Base-by-base conservation (phyloP, 106 monocot genomes). In the Dendrobium officinale region DNA sequence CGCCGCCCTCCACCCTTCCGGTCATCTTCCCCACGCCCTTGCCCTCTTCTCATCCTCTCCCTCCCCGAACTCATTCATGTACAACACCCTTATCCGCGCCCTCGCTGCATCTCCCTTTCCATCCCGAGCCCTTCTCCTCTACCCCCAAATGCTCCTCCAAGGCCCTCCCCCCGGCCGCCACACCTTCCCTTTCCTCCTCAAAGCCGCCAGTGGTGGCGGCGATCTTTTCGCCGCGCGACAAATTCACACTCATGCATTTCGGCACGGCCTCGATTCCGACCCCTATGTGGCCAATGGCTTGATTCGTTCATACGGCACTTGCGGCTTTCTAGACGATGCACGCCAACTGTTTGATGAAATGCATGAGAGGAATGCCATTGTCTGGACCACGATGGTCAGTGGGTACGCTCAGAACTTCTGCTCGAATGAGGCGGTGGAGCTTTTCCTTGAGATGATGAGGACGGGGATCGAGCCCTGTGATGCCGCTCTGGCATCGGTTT, bases 131-230 rank as follows among this genome's bases (percentile, higher is more conserved):
- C 10, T 93, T 79, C 77, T 2, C 41, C 49, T 90, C 78, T 90
- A 84, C 75, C 18, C 75, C 42, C 55, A 42, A 20, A 93, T 93
- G 93, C 82, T 51, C 26, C 75, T 49, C 58, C 45, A 40, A 17
- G 54, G 80, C 45, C n/a, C 61, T 59, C 67, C 85, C 20, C 88
- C 92, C 0, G 95, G 95, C 31, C 80, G 76, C 59, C 95, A 95
- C 88, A 95, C 95, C 67, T 95, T 90, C 85, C 90, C 95, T 31
- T 95, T 95, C 77, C 72, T 90, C 24, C 95, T 95, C 84, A 92
- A 92, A 79, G 95, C 86, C 54, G 82, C 86, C 79, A n/a, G n/a
- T n/a, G n/a, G n/a, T 54, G 42, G 22, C 26, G 19, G 20, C 24
- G 80, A 82, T 29, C 55, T 77, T 29, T 18, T 67, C 15, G 18